Evolutionary conservation across 352 stramenopile species (phyloP).

Genomic region (Phytophthora litchii): DNA sequence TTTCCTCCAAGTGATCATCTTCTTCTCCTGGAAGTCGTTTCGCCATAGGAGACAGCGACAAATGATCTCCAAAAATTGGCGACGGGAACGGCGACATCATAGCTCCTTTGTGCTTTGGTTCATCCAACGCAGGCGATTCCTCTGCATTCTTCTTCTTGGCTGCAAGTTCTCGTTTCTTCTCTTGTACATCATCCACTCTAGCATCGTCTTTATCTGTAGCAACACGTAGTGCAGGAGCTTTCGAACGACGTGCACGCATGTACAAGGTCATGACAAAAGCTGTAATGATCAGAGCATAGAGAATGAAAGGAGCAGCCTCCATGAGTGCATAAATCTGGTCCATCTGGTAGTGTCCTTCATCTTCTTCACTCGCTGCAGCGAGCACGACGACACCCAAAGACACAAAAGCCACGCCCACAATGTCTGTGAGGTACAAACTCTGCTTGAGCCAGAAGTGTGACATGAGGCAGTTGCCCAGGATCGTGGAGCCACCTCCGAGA

Average conservation of each 20-base stretch:
- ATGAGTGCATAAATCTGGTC: slow-evolving; percentile 87
- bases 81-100: slow-evolving; percentile 87
- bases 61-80: slow-evolving; percentile 61
- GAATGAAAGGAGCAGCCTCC: slow-evolving; percentile 77
- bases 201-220: slow-evolving; percentile 58
- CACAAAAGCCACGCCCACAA: slow-evolving; percentile 75
- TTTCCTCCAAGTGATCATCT: slow-evolving; percentile 64
- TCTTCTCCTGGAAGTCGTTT: slow-evolving; percentile 50
- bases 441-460: slow-evolving; percentile 90
- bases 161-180: slow-evolving; percentile 56
- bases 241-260: slow-evolving; percentile 80
- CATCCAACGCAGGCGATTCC: slow-evolving; percentile 37
- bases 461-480: slow-evolving; percentile 85
- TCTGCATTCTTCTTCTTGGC: slow-evolving; percentile 34
- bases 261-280: slow-evolving; percentile 86
- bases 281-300: slow-evolving; percentile 83
- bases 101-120: slow-evolving; percentile 38
- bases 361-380: slow-evolving; percentile 70
- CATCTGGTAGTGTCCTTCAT: slow-evolving; percentile 85
- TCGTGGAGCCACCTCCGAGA: slow-evolving; percentile 80
- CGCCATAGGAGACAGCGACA: slow-evolving; percentile 47
- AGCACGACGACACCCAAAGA: slow-evolving; percentile 82
- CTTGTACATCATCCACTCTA: slow-evolving; percentile 56
- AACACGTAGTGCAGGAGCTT: slow-evolving; percentile 78
- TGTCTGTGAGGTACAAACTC: slow-evolving; percentile 85